Evolutionary conservation across 768 basidiomycete species (phyloP).

Genomic region (Tricholoma matsutake): DNA sequence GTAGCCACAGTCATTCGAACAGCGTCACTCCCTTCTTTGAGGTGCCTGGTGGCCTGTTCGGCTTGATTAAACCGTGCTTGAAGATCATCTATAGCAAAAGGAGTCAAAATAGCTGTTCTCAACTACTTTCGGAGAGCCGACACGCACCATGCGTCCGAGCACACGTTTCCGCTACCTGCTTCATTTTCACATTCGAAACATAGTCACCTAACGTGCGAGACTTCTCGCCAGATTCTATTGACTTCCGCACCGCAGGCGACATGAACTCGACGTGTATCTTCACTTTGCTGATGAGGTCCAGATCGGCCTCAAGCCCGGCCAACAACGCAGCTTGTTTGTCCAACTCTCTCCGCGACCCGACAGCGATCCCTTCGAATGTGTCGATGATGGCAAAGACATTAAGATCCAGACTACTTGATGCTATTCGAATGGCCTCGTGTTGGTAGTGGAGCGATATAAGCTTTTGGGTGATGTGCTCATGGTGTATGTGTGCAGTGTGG

Average conservation of each 20-base stretch:
- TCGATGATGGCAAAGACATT: slow-evolving; percentile 70
- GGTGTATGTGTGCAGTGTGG: slow-evolving; percentile 59
- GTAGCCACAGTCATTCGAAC: slow-evolving; percentile 50
- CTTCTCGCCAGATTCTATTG: slow-evolving; percentile 68
- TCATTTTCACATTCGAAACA: slow-evolving; percentile 77
- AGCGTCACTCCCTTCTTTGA: slow-evolving; percentile 57
- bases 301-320: slow-evolving; percentile 61
- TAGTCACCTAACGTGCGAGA: slow-evolving; percentile 76
- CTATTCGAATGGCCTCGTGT: slow-evolving; percentile 68
- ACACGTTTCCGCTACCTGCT: slow-evolving; percentile 73
- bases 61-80: slow-evolving; percentile 49
- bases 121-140: not conserved
- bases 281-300: slow-evolving; percentile 66
- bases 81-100: slow-evolving; percentile 50
- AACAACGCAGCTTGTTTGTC: slow-evolving; percentile 64
- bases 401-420: slow-evolving; percentile 68
- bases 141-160: slow-evolving; percentile 61
- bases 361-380: slow-evolving; percentile 61
- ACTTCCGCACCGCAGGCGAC: slow-evolving; percentile 59
- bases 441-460: slow-evolving; percentile 58
- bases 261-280: slow-evolving; percentile 74
- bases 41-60: slow-evolving; percentile 47
- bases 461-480: slow-evolving; percentile 54
- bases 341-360: slow-evolving; percentile 58
- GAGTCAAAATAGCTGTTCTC: not conserved